Evolutionary conservation across 2,329 filamentous ascomycete species (phyloP).

Genomic region (Diaporthe sp.): DNA sequence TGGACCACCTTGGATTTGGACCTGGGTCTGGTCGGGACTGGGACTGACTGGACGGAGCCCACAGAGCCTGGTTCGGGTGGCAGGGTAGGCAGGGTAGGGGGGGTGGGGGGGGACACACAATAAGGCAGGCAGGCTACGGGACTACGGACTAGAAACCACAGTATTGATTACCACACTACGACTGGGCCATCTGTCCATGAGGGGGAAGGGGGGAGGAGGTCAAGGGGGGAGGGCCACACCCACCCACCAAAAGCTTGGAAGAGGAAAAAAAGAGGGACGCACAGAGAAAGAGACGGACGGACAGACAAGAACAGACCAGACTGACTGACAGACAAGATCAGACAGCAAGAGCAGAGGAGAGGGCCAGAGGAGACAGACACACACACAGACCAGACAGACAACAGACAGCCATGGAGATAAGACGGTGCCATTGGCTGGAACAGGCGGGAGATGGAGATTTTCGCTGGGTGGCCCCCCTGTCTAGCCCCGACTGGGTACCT

Average conservation of each 20-base stretch:
- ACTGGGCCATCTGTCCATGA: too few species aligned
- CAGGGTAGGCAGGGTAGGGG: background rate
- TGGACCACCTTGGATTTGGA: background rate
- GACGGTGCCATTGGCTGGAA: slow-evolving; percentile 23
- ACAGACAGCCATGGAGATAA: slow-evolving; percentile 7
- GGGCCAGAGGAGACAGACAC: too few species aligned
- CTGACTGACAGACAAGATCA: background rate
- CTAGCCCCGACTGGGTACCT: slow-evolving; percentile 9
- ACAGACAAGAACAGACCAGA: background rate
- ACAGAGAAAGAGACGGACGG: background rate
- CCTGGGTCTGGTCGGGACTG: slow-evolving; percentile 3
- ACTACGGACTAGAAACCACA: background rate
- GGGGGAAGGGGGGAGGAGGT: background rate
- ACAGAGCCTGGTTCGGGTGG: slow-evolving; percentile 10
- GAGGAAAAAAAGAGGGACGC: background rate
- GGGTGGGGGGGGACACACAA: background rate
- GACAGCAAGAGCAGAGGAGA: too few species aligned
- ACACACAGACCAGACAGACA: background rate
- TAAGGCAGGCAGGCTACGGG: background rate
- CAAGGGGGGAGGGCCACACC: background rate
- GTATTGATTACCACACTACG: background rate
- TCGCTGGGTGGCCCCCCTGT: slow-evolving; percentile 20
- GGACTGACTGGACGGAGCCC: slow-evolving; percentile 3
- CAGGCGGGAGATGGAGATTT: slow-evolving; percentile 28
- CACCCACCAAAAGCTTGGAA: background rate